Conservation (phyloP, 306 rosid species). For the Pachyrhizus erosus region DNA sequence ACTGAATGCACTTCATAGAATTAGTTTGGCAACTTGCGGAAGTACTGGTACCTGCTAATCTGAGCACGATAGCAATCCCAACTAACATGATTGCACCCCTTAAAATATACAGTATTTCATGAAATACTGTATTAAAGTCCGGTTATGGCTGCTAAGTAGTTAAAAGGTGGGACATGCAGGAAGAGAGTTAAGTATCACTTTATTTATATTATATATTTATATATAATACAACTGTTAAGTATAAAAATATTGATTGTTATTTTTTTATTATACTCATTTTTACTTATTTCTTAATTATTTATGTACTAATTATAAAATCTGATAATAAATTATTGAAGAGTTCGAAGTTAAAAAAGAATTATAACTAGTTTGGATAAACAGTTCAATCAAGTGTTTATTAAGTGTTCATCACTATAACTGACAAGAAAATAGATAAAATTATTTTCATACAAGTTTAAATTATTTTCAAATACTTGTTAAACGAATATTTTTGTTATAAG, state of each 20-base stretch:
- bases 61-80: slow-evolving; percentile 9
- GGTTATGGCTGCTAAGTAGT: no score
- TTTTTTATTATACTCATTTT: not conserved
- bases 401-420: no score
- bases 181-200: no score
- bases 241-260: not conserved
- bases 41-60: not conserved
- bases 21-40: slow-evolving; percentile 6
- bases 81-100: slow-evolving; percentile 7
- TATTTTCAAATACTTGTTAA: not conserved
- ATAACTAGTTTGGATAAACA: no score
- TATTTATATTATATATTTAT: not conserved
- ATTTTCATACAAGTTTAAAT: no score
- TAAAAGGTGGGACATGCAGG: no score
- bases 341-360: not conserved
- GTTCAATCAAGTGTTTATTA: no score
- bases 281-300: not conserved
- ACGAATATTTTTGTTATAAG: not conserved
- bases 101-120: slow-evolving; percentile 1
- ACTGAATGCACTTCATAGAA: slow-evolving; percentile 15
- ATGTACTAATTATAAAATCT: not conserved
- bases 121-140: no score
- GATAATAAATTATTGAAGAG: not conserved
- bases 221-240: not conserved
- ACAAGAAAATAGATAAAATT: no score